Conservation (phyloP, 1,284 basidiomycete genomes). For the Cystobasidium pallidum region DNA sequence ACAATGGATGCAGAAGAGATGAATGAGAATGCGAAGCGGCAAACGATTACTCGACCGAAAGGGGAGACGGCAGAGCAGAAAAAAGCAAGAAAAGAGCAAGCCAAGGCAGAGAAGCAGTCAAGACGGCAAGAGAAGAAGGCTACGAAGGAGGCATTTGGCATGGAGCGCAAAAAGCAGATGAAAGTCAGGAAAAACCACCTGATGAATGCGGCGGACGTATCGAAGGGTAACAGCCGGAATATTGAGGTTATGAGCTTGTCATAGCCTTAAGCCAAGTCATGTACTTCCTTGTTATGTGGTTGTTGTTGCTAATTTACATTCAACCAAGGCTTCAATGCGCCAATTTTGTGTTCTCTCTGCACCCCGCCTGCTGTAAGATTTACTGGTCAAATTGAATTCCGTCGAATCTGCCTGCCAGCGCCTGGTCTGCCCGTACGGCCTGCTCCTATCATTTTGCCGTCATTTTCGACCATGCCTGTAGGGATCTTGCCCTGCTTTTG, state of each 20-base stretch:
- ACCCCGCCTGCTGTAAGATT: neutral
- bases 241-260: conserved; percentile 5
- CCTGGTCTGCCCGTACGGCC: conserved; percentile 31
- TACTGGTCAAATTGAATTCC: conserved; percentile 38
- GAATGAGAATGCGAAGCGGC: conserved; percentile 19
- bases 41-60: conserved; percentile 67
- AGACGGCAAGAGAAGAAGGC: conserved; percentile 80
- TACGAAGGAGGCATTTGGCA: conserved; percentile 72
- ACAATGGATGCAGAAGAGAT: conserved; percentile 45
- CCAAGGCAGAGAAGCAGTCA: conserved; percentile 74
- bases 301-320: conserved; percentile 6
- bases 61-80: conserved; percentile 84
- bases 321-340: too few species aligned
- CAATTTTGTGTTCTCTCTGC: too few species aligned
- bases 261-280: conserved; percentile 6
- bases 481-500: conserved; percentile 80
- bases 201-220: conserved; percentile 39
- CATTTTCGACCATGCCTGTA: conserved; percentile 65
- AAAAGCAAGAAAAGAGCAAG: conserved; percentile 81
- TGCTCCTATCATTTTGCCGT: conserved; percentile 51
- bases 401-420: conserved; percentile 25
- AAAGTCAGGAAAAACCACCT: conserved; percentile 28
- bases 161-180: conserved; percentile 71
- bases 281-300: neutral
- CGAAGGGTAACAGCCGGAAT: conserved; percentile 11